These are phyloP conservation scores for Annulohypoxylon truncatum DNA, from an alignment of 2,329 filamentous ascomycete species.

Conservation along the genomic window DNA sequence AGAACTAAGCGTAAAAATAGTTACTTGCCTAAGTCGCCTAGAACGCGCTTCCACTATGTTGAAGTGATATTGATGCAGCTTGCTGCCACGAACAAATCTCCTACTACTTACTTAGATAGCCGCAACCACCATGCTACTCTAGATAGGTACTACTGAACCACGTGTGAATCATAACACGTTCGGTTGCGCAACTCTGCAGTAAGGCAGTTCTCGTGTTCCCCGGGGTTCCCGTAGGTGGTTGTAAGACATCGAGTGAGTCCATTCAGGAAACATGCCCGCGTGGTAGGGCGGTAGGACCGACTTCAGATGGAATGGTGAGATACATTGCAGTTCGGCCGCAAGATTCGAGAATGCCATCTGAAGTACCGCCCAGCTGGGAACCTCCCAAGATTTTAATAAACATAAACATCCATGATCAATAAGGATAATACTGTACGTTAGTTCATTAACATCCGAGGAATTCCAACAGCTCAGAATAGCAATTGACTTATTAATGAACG, in stretches of 20 bases:
- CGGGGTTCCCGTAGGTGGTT: slow-evolving; percentile 15
- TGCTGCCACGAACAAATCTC: neutral
- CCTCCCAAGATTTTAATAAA: neutral
- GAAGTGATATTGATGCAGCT: neutral
- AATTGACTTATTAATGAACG: neutral
- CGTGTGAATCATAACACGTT: slow-evolving; percentile 17
- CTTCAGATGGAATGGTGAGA: slow-evolving; percentile 16
- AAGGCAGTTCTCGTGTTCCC: slow-evolving; percentile 27
- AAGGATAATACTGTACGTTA: slow-evolving; percentile 3
- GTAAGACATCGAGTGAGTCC: slow-evolving; percentile 20
- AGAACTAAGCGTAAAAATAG: neutral
- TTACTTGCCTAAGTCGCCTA: neutral
- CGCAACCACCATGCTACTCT: neutral
- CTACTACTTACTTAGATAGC: neutral
- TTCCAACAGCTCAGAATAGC: slow-evolving; percentile 3
- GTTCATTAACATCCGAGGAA: slow-evolving; percentile 15
- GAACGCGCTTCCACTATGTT: neutral
- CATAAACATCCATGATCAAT: neutral
- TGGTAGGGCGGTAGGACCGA: slow-evolving; percentile 28
- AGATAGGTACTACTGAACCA: slow-evolving; percentile 22
- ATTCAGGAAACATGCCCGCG: slow-evolving; percentile 25
- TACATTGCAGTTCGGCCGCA: slow-evolving; percentile 14
- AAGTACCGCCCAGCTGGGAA: slow-evolving; percentile 17
- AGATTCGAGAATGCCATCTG: neutral
- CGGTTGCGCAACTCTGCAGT: slow-evolving; percentile 15